Conservation (phyloP, 2,329 filamentous ascomycete species). For the Teratosphaeria gauchensis region DNA sequence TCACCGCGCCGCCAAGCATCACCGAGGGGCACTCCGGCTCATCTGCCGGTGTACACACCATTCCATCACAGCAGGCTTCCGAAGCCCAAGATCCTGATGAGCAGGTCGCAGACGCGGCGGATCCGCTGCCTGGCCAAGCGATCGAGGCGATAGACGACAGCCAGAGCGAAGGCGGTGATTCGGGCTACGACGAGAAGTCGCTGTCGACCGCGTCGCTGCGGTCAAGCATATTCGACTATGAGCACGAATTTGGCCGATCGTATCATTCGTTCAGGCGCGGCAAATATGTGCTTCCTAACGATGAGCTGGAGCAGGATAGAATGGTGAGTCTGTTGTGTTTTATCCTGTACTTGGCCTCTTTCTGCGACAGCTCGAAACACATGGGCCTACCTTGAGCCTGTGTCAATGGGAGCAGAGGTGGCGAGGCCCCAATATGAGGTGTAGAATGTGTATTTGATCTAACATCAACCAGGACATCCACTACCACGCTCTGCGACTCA, state of each 20-base stretch:
- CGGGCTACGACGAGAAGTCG: slow-evolving; percentile 9
- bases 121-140: background rate
- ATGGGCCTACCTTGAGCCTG: background rate
- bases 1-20: background rate
- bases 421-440: background rate
- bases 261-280: slow-evolving; percentile 14
- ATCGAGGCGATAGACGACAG: background rate
- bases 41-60: background rate
- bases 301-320: slow-evolving; percentile 16
- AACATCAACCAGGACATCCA: slow-evolving; percentile 7
- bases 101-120: background rate
- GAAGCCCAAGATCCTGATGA: background rate
- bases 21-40: background rate
- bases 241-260: slow-evolving; percentile 14
- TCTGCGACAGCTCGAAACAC: background rate
- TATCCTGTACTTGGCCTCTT: background rate
- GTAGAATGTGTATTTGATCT: background rate
- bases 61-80: background rate
- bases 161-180: slow-evolving; percentile 5
- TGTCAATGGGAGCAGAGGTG: background rate
- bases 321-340: slow-evolving; percentile 4
- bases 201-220: slow-evolving; percentile 10
- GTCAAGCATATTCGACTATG: slow-evolving; percentile 16
- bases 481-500: slow-evolving; percentile 11
- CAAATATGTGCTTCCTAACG: slow-evolving; percentile 20